These are phyloP conservation scores for Kwoniella europaea DNA, from an alignment of 768 basidiomycete genomes.

Conservation along the genomic window DNA sequence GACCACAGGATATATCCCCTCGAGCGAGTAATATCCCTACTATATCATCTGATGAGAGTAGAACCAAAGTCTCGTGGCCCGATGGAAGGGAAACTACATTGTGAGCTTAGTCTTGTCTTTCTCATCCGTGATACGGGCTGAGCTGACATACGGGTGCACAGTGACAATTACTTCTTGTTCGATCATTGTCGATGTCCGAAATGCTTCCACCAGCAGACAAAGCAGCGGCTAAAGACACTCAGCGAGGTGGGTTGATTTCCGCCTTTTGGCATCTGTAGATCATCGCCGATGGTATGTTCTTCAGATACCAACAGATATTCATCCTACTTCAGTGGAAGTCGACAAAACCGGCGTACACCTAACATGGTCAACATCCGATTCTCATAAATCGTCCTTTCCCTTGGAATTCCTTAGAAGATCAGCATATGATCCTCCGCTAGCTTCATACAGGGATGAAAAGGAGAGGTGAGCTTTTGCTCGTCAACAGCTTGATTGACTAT, in stretches of 20 bases:
- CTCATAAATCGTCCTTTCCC: slow-evolving; percentile 82
- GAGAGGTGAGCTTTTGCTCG: slow-evolving; percentile 5
- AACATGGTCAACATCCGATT: slow-evolving; percentile 69
- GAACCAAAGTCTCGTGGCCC: slow-evolving; percentile 74
- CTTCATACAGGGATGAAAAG: slow-evolving; percentile 12
- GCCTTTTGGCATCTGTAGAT: no score
- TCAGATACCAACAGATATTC: slow-evolving; percentile 77
- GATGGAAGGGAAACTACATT: slow-evolving; percentile 74
- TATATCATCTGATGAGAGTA: slow-evolving; percentile 1
- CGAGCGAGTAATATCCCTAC: slow-evolving; percentile 10
- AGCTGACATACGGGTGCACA: slow-evolving; percentile 52
- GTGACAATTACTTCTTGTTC: slow-evolving; percentile 87
- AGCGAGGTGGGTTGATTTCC: slow-evolving; percentile 61
- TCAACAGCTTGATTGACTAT: no score
- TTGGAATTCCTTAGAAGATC: slow-evolving; percentile 80
- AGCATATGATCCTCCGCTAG: slow-evolving; percentile 75
- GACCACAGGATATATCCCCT: neutral
- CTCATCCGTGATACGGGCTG: neutral
- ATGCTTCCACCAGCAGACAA: slow-evolving; percentile 86
- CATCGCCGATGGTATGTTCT: no score
- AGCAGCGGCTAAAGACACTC: slow-evolving; percentile 85
- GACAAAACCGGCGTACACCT: slow-evolving; percentile 72
- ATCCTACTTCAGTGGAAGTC: slow-evolving; percentile 67
- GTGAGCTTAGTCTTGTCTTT: slow-evolving; percentile 59
- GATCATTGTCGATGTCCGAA: slow-evolving; percentile 89